Percentiles rank a stretch among this genome's conserved stretches.
These are phyloP conservation scores for Mediolabrus comicus DNA, from an alignment of 108 stramenopile species.

Conservation along the genomic window DNA sequence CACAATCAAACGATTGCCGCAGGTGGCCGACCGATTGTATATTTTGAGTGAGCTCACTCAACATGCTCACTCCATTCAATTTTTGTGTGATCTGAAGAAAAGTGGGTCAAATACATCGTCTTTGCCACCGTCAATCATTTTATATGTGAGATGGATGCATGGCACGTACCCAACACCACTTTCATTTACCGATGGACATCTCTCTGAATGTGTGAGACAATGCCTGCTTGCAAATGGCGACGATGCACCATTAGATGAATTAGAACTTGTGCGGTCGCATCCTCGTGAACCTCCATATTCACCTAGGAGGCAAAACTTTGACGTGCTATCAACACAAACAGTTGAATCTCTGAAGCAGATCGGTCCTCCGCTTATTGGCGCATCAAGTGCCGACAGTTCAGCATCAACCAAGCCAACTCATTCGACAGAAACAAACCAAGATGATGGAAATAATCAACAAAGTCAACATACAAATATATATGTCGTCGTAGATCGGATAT, in stretches of 20 bases:
- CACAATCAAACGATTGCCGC: slow-evolving; percentile 19
- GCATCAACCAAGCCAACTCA: background rate
- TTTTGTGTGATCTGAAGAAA: slow-evolving; percentile 31
- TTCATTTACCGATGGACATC: slow-evolving; percentile 27
- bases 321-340: background rate
- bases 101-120: background rate
- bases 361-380: background rate
- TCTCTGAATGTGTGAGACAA: slow-evolving; percentile 30
- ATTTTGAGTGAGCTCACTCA: slow-evolving; percentile 58
- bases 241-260: slow-evolving; percentile 4
- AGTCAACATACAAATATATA: slow-evolving; percentile 31
- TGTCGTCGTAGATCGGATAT: slow-evolving; percentile 50
- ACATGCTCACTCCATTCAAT: slow-evolving; percentile 40
- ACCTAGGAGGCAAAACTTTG: slow-evolving; percentile 22
- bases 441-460: slow-evolving; percentile 2
- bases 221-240: slow-evolving; percentile 31
- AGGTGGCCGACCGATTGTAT: slow-evolving; percentile 58
- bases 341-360: background rate
- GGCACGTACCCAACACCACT: slow-evolving; percentile 27
- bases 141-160: slow-evolving; percentile 62
- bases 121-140: slow-evolving; percentile 43
- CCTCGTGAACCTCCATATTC: slow-evolving; percentile 6
- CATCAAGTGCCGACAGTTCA: background rate
- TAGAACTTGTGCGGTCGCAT: slow-evolving; percentile 15
- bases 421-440: background rate